A percentile compares a stretch with the other conserved stretches of the same genome.
Conservation (phyloP, 2,329 filamentous ascomycete genomes). For the Torrubiella hemipterigena region DNA sequence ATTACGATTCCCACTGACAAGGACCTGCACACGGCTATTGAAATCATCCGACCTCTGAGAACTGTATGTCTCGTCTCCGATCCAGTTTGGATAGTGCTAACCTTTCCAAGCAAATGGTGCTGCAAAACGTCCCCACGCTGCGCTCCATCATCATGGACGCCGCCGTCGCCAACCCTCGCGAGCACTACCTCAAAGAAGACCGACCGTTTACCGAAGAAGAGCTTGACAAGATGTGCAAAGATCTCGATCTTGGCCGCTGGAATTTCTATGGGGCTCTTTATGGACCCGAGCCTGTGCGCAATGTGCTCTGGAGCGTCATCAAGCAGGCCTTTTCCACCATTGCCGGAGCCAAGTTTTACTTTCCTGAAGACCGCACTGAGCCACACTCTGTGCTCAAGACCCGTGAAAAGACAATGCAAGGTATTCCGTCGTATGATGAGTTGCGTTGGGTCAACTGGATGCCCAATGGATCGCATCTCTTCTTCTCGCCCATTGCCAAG, state of each 20-base stretch:
- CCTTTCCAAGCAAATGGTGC: conserved; percentile 15
- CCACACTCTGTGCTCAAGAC: conserved; percentile 18
- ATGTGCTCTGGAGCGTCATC: conserved; percentile 16
- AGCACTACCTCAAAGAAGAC: conserved; percentile 10
- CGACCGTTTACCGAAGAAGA: conserved; percentile 22
- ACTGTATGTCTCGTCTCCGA: not conserved
- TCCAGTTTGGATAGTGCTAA: too few species aligned
- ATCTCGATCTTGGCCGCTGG: conserved; percentile 28
- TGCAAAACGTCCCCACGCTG: conserved; percentile 33
- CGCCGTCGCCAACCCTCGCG: conserved; percentile 21
- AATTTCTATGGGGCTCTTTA: conserved; percentile 32
- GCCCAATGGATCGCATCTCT: conserved; percentile 29
- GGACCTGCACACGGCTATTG: conserved; percentile 21
- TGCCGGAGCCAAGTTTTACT: conserved; percentile 19
- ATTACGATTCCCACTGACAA: conserved; percentile 24
- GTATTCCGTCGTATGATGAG: conserved; percentile 23
- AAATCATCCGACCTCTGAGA: conserved; percentile 19
- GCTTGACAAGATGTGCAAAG: conserved; percentile 24
- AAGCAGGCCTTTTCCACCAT: conserved; percentile 20
- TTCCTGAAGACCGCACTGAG: conserved; percentile 18
- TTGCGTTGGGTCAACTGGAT: conserved; percentile 28
- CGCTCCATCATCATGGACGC: conserved; percentile 29
- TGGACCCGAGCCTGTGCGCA: conserved; percentile 13
- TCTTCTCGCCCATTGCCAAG: conserved; percentile 31
- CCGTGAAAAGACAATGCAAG: conserved; percentile 10